Percentiles rank a stretch among this genome's conserved stretches.
These are phyloP conservation scores for Miamiensis avidus DNA, from an alignment of 169 alveolate species.

Conservation along the genomic window DNA sequence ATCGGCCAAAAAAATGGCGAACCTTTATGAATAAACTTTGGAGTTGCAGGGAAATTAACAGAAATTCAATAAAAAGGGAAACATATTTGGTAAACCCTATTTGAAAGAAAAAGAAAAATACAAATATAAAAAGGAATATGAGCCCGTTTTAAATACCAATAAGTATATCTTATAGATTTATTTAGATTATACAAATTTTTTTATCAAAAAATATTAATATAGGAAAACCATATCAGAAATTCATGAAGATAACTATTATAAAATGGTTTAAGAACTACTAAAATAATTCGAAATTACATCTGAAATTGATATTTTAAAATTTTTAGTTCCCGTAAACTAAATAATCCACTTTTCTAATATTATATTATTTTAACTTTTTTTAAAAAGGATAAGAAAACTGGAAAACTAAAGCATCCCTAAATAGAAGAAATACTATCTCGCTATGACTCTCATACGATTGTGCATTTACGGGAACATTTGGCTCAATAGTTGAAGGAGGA, in stretches of 20 bases:
- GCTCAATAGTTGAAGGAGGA: not conserved
- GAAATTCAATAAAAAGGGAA: not conserved
- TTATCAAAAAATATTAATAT: too few species aligned
- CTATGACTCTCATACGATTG: not conserved
- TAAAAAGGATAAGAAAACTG: not conserved
- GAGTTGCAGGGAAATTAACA: not conserved
- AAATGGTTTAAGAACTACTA: not conserved
- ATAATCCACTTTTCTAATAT: too few species aligned
- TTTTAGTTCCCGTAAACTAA: not conserved
- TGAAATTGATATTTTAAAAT: not conserved
- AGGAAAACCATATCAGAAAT: not conserved
- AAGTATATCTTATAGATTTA: too few species aligned
- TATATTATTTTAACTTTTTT: too few species aligned
- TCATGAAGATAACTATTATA: not conserved
- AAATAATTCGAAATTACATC: not conserved
- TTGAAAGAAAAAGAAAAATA: not conserved
- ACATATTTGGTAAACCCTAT: not conserved
- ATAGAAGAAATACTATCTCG: not conserved
- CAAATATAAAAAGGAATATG: not conserved
- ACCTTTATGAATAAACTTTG: too few species aligned
- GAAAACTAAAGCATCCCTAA: not conserved
- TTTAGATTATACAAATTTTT: too few species aligned
- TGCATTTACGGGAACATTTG: not conserved
- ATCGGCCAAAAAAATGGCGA: not conserved
- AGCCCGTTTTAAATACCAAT: not conserved